Evolutionary conservation across 1,284 basidiomycete genomes (phyloP).

Genomic region (Taiwanofungus camphoratus): DNA sequence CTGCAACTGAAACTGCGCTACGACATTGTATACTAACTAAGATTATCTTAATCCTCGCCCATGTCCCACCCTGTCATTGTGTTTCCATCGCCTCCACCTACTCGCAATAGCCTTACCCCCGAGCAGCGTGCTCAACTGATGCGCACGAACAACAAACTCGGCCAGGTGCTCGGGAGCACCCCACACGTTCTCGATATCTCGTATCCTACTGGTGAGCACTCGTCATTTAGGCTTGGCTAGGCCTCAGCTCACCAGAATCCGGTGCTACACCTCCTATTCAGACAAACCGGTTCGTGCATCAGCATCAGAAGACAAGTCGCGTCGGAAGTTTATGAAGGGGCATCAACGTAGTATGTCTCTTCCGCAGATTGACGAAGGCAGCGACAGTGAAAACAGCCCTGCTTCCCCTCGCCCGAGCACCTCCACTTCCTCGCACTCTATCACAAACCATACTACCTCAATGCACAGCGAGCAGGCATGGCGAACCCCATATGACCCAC

Average conservation of each 20-base stretch:
- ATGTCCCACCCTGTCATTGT: slow-evolving; percentile 29
- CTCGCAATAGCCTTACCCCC: slow-evolving; percentile 48
- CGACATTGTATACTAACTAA: neutral
- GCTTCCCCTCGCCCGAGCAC: slow-evolving; percentile 18
- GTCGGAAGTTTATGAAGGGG: slow-evolving; percentile 10
- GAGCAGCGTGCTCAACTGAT: slow-evolving; percentile 51
- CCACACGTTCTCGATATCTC: slow-evolving; percentile 49
- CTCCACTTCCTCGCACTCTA: slow-evolving; percentile 15
- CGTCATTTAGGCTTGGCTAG: no score
- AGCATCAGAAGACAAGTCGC: slow-evolving; percentile 9
- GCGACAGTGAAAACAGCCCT: slow-evolving; percentile 12
- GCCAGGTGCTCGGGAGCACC: slow-evolving; percentile 52
- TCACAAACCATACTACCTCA: slow-evolving; percentile 7
- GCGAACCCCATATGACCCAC: slow-evolving; percentile 15
- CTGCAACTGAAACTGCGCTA: neutral
- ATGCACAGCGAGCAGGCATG: slow-evolving; percentile 17
- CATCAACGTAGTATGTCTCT: slow-evolving; percentile 17
- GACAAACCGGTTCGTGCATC: no score
- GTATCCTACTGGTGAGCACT: slow-evolving; percentile 10
- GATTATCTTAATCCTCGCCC: slow-evolving; percentile 5
- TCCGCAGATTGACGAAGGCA: slow-evolving; percentile 12
- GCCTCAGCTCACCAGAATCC: no score
- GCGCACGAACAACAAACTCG: slow-evolving; percentile 56
- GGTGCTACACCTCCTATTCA: no score
- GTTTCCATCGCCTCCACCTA: slow-evolving; percentile 54